Conservation (phyloP, 2,329 filamentous ascomycete genomes). For the Didymella sp. region DNA sequence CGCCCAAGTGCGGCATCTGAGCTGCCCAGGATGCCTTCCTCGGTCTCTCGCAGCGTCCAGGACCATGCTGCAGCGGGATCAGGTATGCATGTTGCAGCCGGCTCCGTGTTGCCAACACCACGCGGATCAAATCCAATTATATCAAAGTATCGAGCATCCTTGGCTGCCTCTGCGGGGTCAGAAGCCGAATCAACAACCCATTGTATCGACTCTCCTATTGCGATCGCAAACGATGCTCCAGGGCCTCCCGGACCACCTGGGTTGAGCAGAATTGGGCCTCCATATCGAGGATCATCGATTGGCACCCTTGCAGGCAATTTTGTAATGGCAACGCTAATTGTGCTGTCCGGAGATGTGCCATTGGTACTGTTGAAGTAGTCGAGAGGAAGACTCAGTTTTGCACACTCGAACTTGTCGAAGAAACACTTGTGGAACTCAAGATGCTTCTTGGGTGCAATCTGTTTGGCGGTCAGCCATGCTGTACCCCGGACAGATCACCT, state of each 20-base stretch:
- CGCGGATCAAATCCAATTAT: constrained; percentile 56
- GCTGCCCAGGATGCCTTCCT: constrained; percentile 50
- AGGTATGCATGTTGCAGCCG: constrained; percentile 46
- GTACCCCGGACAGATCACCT: neutral
- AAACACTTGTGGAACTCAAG: constrained; percentile 45
- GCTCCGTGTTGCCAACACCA: constrained; percentile 49
- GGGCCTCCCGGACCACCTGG: constrained; percentile 55
- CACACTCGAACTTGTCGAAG: constrained; percentile 43
- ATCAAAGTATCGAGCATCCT: constrained; percentile 50
- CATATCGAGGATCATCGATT: constrained; percentile 49
- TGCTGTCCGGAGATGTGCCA: constrained; percentile 38
- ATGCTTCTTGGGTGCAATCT: constrained; percentile 36
- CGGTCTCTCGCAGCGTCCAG: constrained; percentile 47
- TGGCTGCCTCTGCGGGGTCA: constrained; percentile 13
- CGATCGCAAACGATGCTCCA: constrained; percentile 44
- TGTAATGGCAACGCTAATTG: constrained; percentile 42
- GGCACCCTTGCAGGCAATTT: constrained; percentile 45
- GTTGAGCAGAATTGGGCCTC: constrained; percentile 53
- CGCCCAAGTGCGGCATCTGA: constrained; percentile 54
- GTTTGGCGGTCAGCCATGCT: constrained; percentile 22
- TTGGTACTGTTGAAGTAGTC: constrained; percentile 51
- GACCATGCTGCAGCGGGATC: constrained; percentile 40
- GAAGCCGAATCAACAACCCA: constrained; percentile 38
- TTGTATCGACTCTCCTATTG: constrained; percentile 34
- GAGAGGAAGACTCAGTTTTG: constrained; percentile 45